phyloP scores from a whole-genome alignment of 1,284 basidiomycete species.

The Cutaneotrichosporon dermatis region DNA sequence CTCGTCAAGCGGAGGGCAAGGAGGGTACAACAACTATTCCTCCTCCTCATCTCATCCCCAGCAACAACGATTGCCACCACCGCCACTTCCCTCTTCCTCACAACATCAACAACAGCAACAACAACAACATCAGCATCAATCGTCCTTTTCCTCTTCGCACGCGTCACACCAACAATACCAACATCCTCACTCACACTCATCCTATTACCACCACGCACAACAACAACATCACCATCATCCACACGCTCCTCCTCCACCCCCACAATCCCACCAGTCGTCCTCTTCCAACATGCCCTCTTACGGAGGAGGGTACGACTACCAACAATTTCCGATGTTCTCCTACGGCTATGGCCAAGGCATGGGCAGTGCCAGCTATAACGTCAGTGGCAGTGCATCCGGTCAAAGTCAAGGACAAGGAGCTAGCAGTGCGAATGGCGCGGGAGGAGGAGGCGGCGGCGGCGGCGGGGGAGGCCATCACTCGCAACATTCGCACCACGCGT shows the following conservation, averaged over 20 bases:
- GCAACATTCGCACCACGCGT: neutral
- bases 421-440: neutral
- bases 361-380: neutral
- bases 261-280: too few species aligned
- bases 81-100: neutral
- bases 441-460: too few species aligned
- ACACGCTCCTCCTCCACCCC: too few species aligned
- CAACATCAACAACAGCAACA: constrained; percentile 6
- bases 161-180: constrained; percentile 5
- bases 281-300: too few species aligned
- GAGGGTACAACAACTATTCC: neutral
- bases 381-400: neutral
- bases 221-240: constrained; percentile 2
- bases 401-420: neutral
- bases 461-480: neutral
- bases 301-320: too few species aligned
- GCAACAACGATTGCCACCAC: constrained; percentile 3
- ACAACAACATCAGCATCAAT: too few species aligned
- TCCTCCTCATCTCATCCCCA: neutral
- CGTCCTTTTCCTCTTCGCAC: neutral
- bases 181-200: neutral
- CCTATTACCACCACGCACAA: neutral
- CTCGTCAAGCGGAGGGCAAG: too few species aligned
- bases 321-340: too few species aligned
- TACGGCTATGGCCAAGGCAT: too few species aligned